Conservation (phyloP, 305 asterid species). For the Striga hermonthica region DNA sequence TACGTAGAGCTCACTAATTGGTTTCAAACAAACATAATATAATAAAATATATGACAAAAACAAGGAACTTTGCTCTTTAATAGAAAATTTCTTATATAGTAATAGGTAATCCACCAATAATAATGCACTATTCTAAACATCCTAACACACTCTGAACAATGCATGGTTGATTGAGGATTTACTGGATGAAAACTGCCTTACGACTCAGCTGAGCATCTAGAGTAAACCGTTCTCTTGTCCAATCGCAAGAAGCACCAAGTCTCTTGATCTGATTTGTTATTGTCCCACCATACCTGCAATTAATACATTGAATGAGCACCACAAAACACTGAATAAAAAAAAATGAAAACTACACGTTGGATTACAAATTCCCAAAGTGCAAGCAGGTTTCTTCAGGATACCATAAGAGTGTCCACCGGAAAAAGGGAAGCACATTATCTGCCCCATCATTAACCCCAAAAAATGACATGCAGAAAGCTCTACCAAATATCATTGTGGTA, state of each 20-base stretch:
- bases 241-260: conserved; percentile 99
- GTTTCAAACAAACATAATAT: no score
- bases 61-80: no score
- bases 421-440: conserved; percentile 18
- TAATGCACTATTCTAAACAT: conserved; percentile 28
- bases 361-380: conserved; percentile 21
- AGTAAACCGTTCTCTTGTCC: conserved; percentile 93
- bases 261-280: conserved; percentile 94
- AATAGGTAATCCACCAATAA: conserved; percentile 23
- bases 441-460: conserved; percentile 18
- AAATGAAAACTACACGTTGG: conserved; percentile 23
- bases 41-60: no score
- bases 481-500: conserved; percentile 16
- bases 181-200: conserved; percentile 61
- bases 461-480: conserved; percentile 5
- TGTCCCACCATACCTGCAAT: conserved; percentile 91
- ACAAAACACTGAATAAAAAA: conserved; percentile 20
- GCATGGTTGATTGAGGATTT: conserved; percentile 44
- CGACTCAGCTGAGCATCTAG: conserved; percentile 95
- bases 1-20: no score
- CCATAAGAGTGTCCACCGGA: conserved; percentile 11
- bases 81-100: background rate
- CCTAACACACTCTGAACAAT: conserved; percentile 23
- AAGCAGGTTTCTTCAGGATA: conserved; percentile 21
- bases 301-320: conserved; percentile 35